phyloP scores from a whole-genome alignment of 192 early-diverging fungal species.

The Backusella tarrabulga region DNA sequence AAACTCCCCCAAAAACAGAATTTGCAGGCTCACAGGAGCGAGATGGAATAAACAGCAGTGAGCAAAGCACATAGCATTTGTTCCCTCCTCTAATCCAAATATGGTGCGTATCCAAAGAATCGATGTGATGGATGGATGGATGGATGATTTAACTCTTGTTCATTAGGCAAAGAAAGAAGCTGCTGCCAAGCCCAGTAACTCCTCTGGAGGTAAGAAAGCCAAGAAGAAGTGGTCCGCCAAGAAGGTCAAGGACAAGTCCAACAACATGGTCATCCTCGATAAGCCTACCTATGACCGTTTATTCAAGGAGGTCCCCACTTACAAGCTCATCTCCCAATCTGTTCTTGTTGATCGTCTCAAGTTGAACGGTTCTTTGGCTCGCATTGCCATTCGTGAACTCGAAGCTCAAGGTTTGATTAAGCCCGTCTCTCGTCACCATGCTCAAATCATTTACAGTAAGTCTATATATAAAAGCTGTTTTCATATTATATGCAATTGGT shows the following conservation, averaged over 20 bases:
- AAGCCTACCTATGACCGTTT: constrained; percentile 98
- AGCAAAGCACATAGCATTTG: background rate
- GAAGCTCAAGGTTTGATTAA: constrained; percentile 91
- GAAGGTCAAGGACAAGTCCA: constrained; percentile 99
- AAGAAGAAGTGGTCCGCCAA: constrained; percentile 99
- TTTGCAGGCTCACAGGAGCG: background rate
- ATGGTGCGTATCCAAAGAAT: background rate
- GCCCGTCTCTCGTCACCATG: constrained; percentile 86
- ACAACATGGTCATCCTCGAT: constrained; percentile 98
- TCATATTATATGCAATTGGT: too few species aligned
- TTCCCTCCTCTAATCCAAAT: constrained; percentile 13
- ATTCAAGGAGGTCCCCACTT: constrained; percentile 99
- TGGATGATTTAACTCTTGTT: background rate
- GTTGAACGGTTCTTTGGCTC: constrained; percentile 97
- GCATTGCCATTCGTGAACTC: constrained; percentile 92
- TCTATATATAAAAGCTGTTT: background rate
- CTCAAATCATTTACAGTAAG: constrained; percentile 81
- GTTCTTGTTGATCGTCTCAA: constrained; percentile 98
- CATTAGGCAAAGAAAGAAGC: constrained; percentile 60
- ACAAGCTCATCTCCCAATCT: constrained; percentile 98
- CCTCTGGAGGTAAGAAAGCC: constrained; percentile 61
- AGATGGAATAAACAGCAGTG: background rate
- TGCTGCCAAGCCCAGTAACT: constrained; percentile 56
- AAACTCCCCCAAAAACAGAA: background rate
- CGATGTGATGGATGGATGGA: background rate